Base-by-base conservation (phyloP, 306 rosid species). In the Argentina anserina region DNA sequence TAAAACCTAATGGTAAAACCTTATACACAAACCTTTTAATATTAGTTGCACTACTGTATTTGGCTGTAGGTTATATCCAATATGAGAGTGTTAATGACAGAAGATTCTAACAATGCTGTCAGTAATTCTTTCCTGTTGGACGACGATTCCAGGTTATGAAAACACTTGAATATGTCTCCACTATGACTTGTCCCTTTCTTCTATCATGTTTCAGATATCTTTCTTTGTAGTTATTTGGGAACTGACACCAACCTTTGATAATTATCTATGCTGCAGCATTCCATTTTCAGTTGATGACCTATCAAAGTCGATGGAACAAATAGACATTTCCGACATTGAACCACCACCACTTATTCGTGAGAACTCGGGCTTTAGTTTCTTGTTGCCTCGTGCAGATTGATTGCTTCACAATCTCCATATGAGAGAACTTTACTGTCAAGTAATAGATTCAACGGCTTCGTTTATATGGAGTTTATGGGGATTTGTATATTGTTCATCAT, bases 81-180 rank as follows among this genome's bases (percentile, higher is more conserved):
- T 83, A 92, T 95, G 99, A 90, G 97, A 81, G 82, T 84, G 59
- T 71, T 95, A 90, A 92, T 95, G 93, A 85, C 97, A 3, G 99
- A 95, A 75, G 97, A 92, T 81, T 92, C 99, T 69, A 82, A 82
- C 84, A 92, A 87, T 75, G 90, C 99, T 39, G 95, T 95, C 74
- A 95, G 99, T 82, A 92, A 93, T 79, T 95, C 99, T 40, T 95
- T 95, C 90, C 93, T 95, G 65, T 84, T 95, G 75, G 99, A 95
- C 47, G 99, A 95, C 52, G 99, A 95, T 85, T 95, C 99, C 52
- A 95, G 99, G 99, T 95, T 80, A 40, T 33, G 18, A 65, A 62
- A 56, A 3, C 41, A 3, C 46, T 71, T 25, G 20, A 39, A 6
- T 34, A 40, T 40, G 56, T 40, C 39, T 14, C 18, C 40, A 7